Percentiles rank a stretch among this genome's conserved stretches.
These are phyloP conservation scores for Moesziomyces sp. DNA, from an alignment of 1,284 basidiomycete genomes.

Conservation along the genomic window DNA sequence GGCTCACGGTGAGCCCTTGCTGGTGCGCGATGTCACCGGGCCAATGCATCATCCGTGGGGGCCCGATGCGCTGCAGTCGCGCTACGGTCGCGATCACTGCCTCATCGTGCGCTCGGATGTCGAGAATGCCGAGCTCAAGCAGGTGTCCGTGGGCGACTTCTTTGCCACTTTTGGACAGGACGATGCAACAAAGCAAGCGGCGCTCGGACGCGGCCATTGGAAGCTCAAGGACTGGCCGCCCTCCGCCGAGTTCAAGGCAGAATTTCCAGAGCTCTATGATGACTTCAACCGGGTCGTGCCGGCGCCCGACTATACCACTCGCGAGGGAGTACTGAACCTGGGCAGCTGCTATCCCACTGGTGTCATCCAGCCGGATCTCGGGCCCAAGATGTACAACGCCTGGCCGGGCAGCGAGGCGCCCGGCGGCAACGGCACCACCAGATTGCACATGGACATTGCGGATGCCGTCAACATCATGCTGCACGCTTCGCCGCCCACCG, in stretches of 20 bases:
- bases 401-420: slow-evolving; percentile 64
- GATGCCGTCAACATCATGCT: slow-evolving; percentile 89
- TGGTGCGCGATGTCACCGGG: slow-evolving; percentile 44
- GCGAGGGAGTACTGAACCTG: slow-evolving; percentile 87
- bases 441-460: slow-evolving; percentile 95
- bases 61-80: slow-evolving; percentile 77
- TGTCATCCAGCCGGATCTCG: slow-evolving; percentile 85
- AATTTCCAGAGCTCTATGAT: slow-evolving; percentile 85
- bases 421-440: slow-evolving; percentile 82
- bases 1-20: slow-evolving; percentile 50
- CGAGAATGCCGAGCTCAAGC: slow-evolving; percentile 75
- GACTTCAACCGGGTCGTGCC: slow-evolving; percentile 87
- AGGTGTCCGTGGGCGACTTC: slow-evolving; percentile 77
- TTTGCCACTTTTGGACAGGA: slow-evolving; percentile 82
- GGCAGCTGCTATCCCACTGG: slow-evolving; percentile 85
- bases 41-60: slow-evolving; percentile 73
- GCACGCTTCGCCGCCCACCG: slow-evolving; percentile 28
- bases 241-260: slow-evolving; percentile 81
- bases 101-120: slow-evolving; percentile 70
- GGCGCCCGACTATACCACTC: slow-evolving; percentile 84
- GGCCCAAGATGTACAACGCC: slow-evolving; percentile 74
- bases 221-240: slow-evolving; percentile 97
- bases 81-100: slow-evolving; percentile 76
- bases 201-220: slow-evolving; percentile 70
- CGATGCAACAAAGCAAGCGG: slow-evolving; percentile 70